Evolutionary conservation across 495 filamentous ascomycete species (phyloP).

Genomic region (Pyrenopolyporus hunteri): DNA sequence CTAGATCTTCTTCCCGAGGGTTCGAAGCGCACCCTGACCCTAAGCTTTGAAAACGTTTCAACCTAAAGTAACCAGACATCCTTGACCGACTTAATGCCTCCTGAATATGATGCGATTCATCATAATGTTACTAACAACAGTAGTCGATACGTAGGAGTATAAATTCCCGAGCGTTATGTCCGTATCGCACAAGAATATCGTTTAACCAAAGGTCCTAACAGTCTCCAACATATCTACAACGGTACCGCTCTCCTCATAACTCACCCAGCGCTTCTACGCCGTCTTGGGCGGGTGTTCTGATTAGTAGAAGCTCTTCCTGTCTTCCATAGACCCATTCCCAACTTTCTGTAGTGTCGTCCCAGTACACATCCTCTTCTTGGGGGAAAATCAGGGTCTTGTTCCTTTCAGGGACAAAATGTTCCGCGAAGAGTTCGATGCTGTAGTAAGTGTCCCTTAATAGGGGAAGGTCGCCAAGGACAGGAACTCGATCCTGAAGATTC

Average conservation of each 20-base stretch:
- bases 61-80: too few relatives aligned
- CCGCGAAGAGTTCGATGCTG: slow-evolving; percentile 54
- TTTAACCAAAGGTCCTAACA: too few relatives aligned
- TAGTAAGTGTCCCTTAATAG: slow-evolving; percentile 52
- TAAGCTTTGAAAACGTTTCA: too few relatives aligned
- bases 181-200: too few relatives aligned
- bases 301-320: slow-evolving; percentile 51
- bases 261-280: slow-evolving; percentile 7
- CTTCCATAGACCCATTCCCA: slow-evolving; percentile 56
- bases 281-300: slow-evolving; percentile 38
- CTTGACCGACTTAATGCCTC: too few relatives aligned
- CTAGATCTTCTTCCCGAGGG: background rate
- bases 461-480: slow-evolving; percentile 50
- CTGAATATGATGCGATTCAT: too few relatives aligned
- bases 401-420: slow-evolving; percentile 52
- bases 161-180: too few relatives aligned
- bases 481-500: slow-evolving; percentile 52
- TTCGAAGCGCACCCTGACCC: background rate
- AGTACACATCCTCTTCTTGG: slow-evolving; percentile 55
- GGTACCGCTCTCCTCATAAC: slow-evolving; percentile 1
- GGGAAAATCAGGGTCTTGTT: slow-evolving; percentile 50
- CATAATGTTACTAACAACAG: too few relatives aligned
- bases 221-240: too few relatives aligned
- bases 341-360: slow-evolving; percentile 35
- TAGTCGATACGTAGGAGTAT: too few relatives aligned